Conservation (phyloP, 2,329 filamentous ascomycete genomes). For the Remersonia thermophila region DNA sequence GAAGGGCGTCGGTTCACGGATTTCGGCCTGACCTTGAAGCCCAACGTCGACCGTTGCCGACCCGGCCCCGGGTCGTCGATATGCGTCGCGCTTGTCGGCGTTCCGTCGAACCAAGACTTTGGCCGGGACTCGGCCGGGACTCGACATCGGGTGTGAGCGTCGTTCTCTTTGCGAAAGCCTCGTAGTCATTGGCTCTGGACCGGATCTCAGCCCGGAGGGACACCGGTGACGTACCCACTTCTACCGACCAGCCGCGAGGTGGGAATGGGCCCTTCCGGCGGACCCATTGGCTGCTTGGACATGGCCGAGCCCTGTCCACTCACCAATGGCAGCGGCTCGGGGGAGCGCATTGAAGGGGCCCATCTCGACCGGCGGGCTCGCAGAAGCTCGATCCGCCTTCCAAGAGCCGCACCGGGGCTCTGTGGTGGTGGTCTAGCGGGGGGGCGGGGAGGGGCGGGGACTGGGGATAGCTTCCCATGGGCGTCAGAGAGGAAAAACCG, state of each 20-base stretch:
- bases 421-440: constrained; percentile 5
- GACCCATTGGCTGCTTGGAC: constrained; percentile 19
- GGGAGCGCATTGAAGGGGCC: neutral
- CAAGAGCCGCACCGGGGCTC: constrained; percentile 19
- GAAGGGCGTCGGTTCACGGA: constrained; percentile 7
- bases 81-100: too few species aligned
- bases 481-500: too few species aligned
- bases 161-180: too few species aligned
- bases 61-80: too few species aligned
- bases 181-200: too few species aligned
- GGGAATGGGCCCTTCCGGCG: constrained; percentile 19
- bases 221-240: constrained; percentile 15
- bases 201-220: too few species aligned
- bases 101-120: too few species aligned
- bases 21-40: constrained; percentile 6
- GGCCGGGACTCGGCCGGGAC: too few species aligned
- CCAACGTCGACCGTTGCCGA: too few species aligned
- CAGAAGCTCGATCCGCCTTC: constrained; percentile 12
- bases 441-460: neutral
- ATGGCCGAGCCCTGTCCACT: constrained; percentile 9
- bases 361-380: too few species aligned
- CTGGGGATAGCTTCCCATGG: too few species aligned
- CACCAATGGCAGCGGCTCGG: constrained; percentile 20
- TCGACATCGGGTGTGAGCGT: too few species aligned
- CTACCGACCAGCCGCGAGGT: constrained; percentile 9